Percentiles rank a stretch among this genome's conserved stretches.
Conservation (phyloP, 176 grass and related monocot species). For the Elymus sibiricus region DNA sequence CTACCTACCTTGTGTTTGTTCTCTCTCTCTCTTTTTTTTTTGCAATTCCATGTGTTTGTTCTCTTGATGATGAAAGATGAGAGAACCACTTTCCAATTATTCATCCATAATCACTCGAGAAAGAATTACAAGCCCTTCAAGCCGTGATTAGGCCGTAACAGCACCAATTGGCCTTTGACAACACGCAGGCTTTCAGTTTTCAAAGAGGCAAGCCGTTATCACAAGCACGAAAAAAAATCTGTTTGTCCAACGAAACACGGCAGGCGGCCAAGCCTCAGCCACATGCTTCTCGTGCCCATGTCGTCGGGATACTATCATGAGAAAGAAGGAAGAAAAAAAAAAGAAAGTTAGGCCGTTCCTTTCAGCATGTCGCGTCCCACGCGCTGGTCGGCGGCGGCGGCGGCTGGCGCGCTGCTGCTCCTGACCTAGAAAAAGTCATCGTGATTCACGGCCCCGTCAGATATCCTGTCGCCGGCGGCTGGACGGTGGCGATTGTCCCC, state of each 20-base stretch:
- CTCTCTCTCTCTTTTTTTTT: too few species aligned
- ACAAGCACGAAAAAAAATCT: not conserved
- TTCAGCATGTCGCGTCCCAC: not conserved
- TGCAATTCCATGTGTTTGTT: too few species aligned
- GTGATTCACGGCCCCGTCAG: slow-evolving; percentile 24
- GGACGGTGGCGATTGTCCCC: slow-evolving; percentile 33
- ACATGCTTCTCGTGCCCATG: not conserved
- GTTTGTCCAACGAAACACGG: not conserved
- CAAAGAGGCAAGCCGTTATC: not conserved
- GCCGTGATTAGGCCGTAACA: not conserved
- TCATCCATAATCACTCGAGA: not conserved
- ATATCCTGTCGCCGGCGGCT: not conserved
- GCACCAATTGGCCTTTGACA: not conserved
- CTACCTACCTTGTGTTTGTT: too few species aligned
- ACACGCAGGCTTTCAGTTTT: not conserved
- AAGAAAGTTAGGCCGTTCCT: not conserved
- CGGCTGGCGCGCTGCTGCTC: not conserved
- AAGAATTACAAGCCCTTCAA: not conserved
- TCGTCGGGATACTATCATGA: not conserved
- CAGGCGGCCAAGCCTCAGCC: not conserved
- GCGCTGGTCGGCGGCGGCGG: not conserved
- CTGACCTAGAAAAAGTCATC: slow-evolving; percentile 18
- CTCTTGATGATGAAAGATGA: too few species aligned
- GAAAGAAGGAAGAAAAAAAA: not conserved
- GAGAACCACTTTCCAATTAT: not conserved